Evolutionary conservation across 306 rosid species (phyloP).

Genomic region (Cotoneaster glaucophyllus): DNA sequence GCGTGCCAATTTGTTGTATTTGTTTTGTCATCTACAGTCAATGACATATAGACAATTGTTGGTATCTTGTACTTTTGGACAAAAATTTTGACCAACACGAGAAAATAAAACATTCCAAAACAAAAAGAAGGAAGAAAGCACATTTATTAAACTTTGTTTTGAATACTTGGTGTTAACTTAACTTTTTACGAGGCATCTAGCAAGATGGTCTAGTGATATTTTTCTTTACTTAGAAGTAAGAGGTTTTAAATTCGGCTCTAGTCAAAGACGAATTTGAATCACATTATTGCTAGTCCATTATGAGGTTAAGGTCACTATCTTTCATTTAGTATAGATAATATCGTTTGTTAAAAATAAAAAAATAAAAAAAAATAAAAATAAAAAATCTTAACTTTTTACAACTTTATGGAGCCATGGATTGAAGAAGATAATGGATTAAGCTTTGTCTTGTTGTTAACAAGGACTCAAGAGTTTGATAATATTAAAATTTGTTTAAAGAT

Average conservation of each 20-base stretch:
- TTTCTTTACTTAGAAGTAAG: too few species aligned
- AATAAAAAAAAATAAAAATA: too few species aligned
- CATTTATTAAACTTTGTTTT: neutral
- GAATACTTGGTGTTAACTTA: neutral
- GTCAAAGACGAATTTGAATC: fast-evolving
- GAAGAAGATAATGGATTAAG: neutral
- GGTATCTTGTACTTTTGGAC: neutral
- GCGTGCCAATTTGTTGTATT: neutral
- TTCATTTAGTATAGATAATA: too few species aligned
- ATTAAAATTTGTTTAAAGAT: too few species aligned
- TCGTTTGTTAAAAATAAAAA: too few species aligned
- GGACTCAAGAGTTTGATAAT: neutral
- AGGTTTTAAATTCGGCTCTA: too few species aligned
- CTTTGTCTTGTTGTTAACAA: neutral
- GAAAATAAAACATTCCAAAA: neutral
- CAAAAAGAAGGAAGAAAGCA: too few species aligned
- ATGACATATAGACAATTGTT: neutral
- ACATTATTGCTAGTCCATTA: too few species aligned
- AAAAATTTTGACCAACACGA: neutral
- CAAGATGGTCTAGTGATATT: too few species aligned
- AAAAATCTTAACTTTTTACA: too few species aligned
- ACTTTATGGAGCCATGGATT: neutral
- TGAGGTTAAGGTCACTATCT: too few species aligned
- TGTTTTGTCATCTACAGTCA: neutral
- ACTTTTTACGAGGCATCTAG: too few species aligned